Evolutionary conservation across 129 eudicot genomes (phyloP).

Genomic region (Mikania micrantha): DNA sequence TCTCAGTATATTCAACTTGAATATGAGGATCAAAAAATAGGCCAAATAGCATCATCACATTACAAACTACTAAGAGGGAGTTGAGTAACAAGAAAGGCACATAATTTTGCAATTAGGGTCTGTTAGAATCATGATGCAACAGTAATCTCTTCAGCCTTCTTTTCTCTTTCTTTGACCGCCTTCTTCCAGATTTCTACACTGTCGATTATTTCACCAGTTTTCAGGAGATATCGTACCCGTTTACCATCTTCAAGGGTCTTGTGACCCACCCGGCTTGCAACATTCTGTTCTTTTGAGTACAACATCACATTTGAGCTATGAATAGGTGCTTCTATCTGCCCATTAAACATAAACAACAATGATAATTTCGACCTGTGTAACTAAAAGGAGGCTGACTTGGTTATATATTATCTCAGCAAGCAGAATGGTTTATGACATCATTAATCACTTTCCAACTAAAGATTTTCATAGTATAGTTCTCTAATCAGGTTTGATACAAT

Average conservation of each 20-base stretch:
- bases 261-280: constrained; percentile 94
- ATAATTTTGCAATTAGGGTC: constrained; percentile 24
- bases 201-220: constrained; percentile 94
- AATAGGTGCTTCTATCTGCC: constrained; percentile 87
- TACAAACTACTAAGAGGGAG: constrained; percentile 15
- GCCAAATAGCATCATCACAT: constrained; percentile 20
- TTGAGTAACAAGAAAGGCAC: constrained; percentile 3
- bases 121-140: constrained; percentile 27
- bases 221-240: constrained; percentile 73
- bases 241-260: constrained; percentile 72
- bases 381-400: background rate
- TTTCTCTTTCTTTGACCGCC: constrained; percentile 45
- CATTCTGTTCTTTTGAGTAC: constrained; percentile 79
- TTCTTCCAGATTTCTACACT: constrained; percentile 85
- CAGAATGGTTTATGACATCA: background rate
- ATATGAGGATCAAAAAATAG: constrained; percentile 17
- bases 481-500: background rate
- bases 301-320: constrained; percentile 99
- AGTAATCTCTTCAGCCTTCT: constrained; percentile 43
- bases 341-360: background rate
- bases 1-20: constrained; percentile 1
- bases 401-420: background rate
- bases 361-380: background rate
- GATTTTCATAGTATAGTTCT: background rate
- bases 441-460: too few species aligned